phyloP scores from a whole-genome alignment of 177 flowering plant genomes.

The Tripterygium wilfordii region DNA sequence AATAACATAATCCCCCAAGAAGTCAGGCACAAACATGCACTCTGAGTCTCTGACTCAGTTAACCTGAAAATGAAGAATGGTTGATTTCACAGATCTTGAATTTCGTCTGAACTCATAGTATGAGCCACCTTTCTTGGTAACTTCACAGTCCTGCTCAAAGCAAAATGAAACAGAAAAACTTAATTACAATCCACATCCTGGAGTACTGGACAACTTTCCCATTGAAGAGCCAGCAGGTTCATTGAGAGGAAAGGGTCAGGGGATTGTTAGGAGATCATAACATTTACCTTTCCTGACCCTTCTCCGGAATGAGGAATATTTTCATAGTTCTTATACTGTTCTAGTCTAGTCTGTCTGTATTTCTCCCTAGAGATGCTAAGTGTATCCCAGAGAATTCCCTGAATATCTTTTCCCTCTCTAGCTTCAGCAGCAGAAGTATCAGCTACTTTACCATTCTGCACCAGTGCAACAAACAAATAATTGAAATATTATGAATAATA shows the following conservation, averaged over 20 bases:
- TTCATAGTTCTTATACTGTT: slow-evolving; percentile 47
- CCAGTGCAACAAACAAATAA: background rate
- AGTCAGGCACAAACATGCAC: background rate
- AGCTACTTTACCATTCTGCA: slow-evolving; percentile 17
- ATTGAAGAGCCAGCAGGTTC: background rate
- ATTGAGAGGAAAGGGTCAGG: background rate
- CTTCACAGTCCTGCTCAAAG: slow-evolving; percentile 28
- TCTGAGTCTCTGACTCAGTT: no score
- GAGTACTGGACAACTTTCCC: no score
- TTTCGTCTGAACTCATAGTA: slow-evolving; percentile 46
- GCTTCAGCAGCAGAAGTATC: slow-evolving; percentile 38
- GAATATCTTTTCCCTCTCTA: slow-evolving; percentile 30
- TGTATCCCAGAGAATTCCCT: slow-evolving; percentile 36
- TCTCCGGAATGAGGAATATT: slow-evolving; percentile 38
- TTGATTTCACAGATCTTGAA: slow-evolving; percentile 52
- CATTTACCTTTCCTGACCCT: slow-evolving; percentile 23
- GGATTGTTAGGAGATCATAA: background rate
- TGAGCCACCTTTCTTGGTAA: slow-evolving; percentile 28
- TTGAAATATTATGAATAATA: no score
- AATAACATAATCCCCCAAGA: no score
- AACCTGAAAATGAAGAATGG: slow-evolving; percentile 61
- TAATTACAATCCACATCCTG: background rate
- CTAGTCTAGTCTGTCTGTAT: slow-evolving; percentile 35
- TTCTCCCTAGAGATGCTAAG: slow-evolving; percentile 33
- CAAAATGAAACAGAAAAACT: background rate